Percentiles rank a stretch among this genome's conserved stretches.
Conservation (phyloP, 306 rosid species). For the Ceratonia siliqua region DNA sequence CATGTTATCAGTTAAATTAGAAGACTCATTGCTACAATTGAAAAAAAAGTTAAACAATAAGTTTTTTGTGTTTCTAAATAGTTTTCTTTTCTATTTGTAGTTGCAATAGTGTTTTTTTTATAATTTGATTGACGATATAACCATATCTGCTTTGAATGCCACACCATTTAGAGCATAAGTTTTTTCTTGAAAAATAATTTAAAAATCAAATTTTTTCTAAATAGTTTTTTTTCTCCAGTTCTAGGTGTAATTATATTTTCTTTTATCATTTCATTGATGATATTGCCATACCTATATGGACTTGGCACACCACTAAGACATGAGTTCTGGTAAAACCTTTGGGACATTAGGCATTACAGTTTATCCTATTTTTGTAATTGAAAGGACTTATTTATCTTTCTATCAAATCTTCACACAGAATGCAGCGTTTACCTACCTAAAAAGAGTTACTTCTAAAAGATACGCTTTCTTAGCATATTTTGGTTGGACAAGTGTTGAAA, state of each 20-base stretch:
- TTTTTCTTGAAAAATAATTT: too few relatives aligned
- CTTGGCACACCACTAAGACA: background rate
- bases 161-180: too few relatives aligned
- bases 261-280: background rate
- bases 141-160: too few relatives aligned
- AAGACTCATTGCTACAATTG: background rate
- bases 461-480: background rate
- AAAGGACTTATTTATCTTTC: background rate
- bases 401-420: background rate
- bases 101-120: too few relatives aligned
- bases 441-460: background rate
- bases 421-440: background rate
- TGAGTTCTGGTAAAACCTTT: background rate
- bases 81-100: too few relatives aligned
- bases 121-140: too few relatives aligned
- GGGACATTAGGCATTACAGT: background rate
- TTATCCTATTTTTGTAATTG: background rate
- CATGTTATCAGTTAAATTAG: background rate
- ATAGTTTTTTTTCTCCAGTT: background rate
- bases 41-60: too few relatives aligned
- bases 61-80: background rate
- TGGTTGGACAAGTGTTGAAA: conserved; percentile 16
- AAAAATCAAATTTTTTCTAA: background rate
- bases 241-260: background rate
- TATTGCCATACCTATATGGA: background rate